Evolutionary conservation across 805 yeast species (phyloP).

Genomic region (Yueomyces sp.): DNA sequence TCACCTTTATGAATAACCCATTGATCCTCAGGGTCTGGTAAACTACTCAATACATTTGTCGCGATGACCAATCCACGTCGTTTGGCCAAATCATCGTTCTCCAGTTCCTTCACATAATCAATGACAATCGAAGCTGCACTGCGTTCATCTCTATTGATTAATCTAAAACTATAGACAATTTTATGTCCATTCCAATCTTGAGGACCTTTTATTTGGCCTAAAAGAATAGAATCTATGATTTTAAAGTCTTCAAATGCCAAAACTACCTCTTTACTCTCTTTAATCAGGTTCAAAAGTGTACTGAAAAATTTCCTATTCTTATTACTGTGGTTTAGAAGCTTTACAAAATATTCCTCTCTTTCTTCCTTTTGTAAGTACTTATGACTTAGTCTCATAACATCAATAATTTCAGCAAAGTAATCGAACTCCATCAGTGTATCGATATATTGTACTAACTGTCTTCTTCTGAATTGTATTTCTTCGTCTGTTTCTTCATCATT

Average conservation of each 20-base stretch:
- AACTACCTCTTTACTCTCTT: slow-evolving; percentile 3
- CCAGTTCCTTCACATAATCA: slow-evolving; percentile 7
- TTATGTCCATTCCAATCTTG: slow-evolving; percentile 14
- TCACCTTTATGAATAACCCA: slow-evolving; percentile 20
- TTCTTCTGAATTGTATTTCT: slow-evolving; percentile 8
- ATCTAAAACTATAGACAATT: slow-evolving; percentile 17
- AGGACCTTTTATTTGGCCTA: slow-evolving; percentile 4
- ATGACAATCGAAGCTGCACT: slow-evolving; percentile 20
- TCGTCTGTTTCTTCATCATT: slow-evolving; percentile 10
- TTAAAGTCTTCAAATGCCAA: slow-evolving; percentile 13
- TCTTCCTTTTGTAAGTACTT: slow-evolving; percentile 8
- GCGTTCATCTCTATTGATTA: slow-evolving; percentile 16
- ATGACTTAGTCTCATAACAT: slow-evolving; percentile 19
- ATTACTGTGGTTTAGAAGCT: slow-evolving; percentile 7
- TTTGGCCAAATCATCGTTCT: slow-evolving; percentile 4
- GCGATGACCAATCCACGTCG: slow-evolving; percentile 15
- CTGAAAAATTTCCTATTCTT: slow-evolving; percentile 12
- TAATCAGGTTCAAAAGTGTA: slow-evolving; percentile 12
- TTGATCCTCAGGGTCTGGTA: slow-evolving; percentile 13
- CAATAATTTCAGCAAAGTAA: slow-evolving; percentile 18
- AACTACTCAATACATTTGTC: slow-evolving; percentile 17
- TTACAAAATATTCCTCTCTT: slow-evolving; percentile 12
- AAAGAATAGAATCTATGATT: slow-evolving; percentile 15
- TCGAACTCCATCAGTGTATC: slow-evolving; percentile 14
- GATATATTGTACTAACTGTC: slow-evolving; percentile 17